These are phyloP conservation scores for Solanum bulbocastanum DNA, from an alignment of 257 asterid genomes.

Conservation along the genomic window DNA sequence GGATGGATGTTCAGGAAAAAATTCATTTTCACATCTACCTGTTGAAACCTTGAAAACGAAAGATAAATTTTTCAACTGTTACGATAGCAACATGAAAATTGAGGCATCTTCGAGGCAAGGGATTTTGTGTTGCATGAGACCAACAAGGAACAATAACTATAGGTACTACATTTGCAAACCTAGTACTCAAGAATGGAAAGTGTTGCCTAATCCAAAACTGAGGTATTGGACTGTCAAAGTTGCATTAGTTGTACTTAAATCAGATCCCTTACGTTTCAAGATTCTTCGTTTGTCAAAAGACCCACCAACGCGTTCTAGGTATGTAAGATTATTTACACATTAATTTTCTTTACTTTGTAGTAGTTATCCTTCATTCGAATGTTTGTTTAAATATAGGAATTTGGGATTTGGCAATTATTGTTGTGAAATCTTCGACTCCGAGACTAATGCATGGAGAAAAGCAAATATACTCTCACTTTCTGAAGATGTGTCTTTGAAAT, in stretches of 20 bases:
- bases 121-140: neutral
- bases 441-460: slow-evolving; percentile 9
- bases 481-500: neutral
- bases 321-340: too few relatives aligned
- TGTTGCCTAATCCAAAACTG: slow-evolving; percentile 1
- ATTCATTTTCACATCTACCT: neutral
- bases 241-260: neutral
- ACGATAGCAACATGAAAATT: neutral
- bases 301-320: neutral
- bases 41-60: neutral
- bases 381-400: neutral
- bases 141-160: neutral
- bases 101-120: slow-evolving; percentile 18
- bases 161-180: slow-evolving; percentile 16
- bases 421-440: slow-evolving; percentile 19
- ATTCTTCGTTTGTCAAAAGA: slow-evolving; percentile 7
- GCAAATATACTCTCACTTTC: neutral
- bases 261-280: slow-evolving; percentile 7
- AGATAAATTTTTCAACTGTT: neutral
- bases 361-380: neutral
- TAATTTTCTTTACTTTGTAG: too few relatives aligned
- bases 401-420: neutral
- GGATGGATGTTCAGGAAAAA: neutral
- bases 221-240: neutral
- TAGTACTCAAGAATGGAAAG: slow-evolving; percentile 8